Conservation (phyloP, 2,329 filamentous ascomycete genomes). For the Scedosporium aurantiacum region DNA sequence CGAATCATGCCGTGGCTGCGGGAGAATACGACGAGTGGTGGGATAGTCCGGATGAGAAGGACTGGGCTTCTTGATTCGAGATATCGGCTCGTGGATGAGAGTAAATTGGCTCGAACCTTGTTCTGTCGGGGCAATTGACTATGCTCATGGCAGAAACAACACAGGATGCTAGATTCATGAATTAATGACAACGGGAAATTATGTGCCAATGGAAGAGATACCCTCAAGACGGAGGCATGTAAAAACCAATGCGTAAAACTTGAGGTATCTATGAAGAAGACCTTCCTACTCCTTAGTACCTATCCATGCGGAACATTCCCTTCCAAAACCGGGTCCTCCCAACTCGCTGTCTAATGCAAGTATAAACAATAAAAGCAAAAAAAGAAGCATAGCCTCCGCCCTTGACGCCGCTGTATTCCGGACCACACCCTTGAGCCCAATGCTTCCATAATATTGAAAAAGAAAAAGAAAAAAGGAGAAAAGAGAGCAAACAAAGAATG, state of each 20-base stretch:
- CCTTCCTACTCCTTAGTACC: background rate
- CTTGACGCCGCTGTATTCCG: too few species aligned
- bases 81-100: background rate
- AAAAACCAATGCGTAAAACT: background rate
- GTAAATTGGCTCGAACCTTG: background rate
- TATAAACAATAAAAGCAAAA: too few species aligned
- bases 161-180: too few species aligned
- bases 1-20: background rate
- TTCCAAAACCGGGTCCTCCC: background rate
- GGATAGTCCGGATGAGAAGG: background rate
- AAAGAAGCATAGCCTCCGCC: too few species aligned
- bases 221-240: too few species aligned
- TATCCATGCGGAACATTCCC: background rate
- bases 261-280: background rate
- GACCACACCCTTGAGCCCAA: too few species aligned
- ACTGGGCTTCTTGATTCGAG: background rate
- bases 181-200: too few species aligned
- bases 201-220: too few species aligned
- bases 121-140: background rate
- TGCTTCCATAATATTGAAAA: background rate
- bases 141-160: too few species aligned
- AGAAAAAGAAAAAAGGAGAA: background rate
- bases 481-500: background rate
- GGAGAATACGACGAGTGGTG: slow-evolving; percentile 5
- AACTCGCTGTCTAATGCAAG: background rate